Conservation (phyloP, 164 flowering plant species). For the Brasenia schreberi region DNA sequence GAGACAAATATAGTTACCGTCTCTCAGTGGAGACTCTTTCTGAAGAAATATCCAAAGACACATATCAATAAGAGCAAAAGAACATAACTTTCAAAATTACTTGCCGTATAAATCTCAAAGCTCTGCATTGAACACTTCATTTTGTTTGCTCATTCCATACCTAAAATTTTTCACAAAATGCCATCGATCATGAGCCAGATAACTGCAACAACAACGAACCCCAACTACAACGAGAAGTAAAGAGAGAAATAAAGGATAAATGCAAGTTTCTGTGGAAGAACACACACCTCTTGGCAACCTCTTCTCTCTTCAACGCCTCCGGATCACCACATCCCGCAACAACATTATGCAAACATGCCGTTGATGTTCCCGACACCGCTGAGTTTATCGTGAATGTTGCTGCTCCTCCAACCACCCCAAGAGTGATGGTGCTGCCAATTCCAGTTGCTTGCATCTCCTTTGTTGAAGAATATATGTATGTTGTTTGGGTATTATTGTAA, state of each 20-base stretch:
- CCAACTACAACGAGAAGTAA: too few species aligned
- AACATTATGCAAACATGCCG: slow-evolving; percentile 61
- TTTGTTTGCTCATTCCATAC: slow-evolving; percentile 85
- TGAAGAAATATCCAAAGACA: too few species aligned
- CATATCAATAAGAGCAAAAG: too few species aligned
- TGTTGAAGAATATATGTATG: too few species aligned
- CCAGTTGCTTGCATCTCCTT: slow-evolving; percentile 35
- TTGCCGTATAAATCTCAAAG: slow-evolving; percentile 72
- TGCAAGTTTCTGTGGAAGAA: neutral
- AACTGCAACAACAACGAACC: too few species aligned
- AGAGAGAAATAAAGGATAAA: too few species aligned
- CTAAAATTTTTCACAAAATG: slow-evolving; percentile 19
- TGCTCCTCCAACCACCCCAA: slow-evolving; percentile 72
- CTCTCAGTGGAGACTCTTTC: too few species aligned
- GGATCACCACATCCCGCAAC: slow-evolving; percentile 64
- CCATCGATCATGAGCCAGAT: too few species aligned
- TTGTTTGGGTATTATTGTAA: too few species aligned
- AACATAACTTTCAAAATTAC: slow-evolving; percentile 19
- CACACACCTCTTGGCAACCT: slow-evolving; percentile 50
- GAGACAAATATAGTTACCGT: neutral
- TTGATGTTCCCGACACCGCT: slow-evolving; percentile 80
- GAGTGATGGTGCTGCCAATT: slow-evolving; percentile 53
- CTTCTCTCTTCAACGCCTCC: slow-evolving; percentile 45
- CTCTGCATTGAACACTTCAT: slow-evolving; percentile 78
- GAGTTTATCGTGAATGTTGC: slow-evolving; percentile 60